These are phyloP conservation scores for Wickerhamomyces chaumierensis DNA, from an alignment of 805 yeast genomes.

Conservation along the genomic window DNA sequence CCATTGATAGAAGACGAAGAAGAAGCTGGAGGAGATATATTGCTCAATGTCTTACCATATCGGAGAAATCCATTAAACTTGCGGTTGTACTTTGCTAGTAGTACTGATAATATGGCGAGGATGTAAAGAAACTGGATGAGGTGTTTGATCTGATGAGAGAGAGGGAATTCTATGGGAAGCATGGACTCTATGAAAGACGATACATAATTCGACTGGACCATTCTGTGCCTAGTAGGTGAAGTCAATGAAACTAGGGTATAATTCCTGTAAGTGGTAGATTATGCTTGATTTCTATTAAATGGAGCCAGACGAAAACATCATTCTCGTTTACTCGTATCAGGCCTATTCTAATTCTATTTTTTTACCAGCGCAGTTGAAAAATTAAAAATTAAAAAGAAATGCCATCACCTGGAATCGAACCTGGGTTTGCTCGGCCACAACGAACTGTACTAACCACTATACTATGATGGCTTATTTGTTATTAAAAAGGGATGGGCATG, in stretches of 20 bases:
- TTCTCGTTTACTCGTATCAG: too few relatives aligned
- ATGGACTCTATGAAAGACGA: neutral
- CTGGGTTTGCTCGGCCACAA: conserved; percentile 68
- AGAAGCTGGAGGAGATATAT: neutral
- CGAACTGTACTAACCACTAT: conserved; percentile 67
- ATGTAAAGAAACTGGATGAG: conserved; percentile 5
- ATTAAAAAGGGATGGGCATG: too few relatives aligned
- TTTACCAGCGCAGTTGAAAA: too few relatives aligned
- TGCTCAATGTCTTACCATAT: conserved; percentile 33
- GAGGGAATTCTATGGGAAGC: neutral
- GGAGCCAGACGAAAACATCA: too few relatives aligned
- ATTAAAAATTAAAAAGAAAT: conserved; percentile 20
- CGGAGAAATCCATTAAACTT: conserved; percentile 25
- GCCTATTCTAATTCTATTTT: too few relatives aligned
- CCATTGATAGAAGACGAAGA: neutral
- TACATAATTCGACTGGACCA: too few relatives aligned
- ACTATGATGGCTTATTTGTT: conserved; percentile 28
- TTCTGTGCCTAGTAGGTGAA: too few relatives aligned
- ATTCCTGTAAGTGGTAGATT: too few relatives aligned
- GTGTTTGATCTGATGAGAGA: conserved; percentile 13
- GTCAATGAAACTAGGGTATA: too few relatives aligned
- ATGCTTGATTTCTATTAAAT: too few relatives aligned
- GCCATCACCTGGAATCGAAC: conserved; percentile 70
- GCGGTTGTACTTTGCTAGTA: conserved; percentile 22
- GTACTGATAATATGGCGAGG: conserved; percentile 11